A percentile compares a stretch with the other conserved stretches of the same genome.
Conservation (phyloP, 2,329 filamentous ascomycete species). For the Trichoderma brevicompactum region DNA sequence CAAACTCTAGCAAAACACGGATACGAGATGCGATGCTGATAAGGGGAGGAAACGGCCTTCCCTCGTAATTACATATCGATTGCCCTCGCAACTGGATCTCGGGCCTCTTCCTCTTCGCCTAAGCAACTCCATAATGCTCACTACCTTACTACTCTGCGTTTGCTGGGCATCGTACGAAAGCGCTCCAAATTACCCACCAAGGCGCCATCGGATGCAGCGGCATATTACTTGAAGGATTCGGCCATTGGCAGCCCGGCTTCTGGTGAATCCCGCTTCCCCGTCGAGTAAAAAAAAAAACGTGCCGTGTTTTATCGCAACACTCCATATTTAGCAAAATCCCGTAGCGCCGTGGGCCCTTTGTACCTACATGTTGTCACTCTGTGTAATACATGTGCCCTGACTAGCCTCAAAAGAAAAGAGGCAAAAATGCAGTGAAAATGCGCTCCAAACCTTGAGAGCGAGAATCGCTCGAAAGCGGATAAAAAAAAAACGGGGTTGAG, state of each 20-base stretch:
- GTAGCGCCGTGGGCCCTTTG: no score
- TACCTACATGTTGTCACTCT: no score
- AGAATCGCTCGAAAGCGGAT: background rate
- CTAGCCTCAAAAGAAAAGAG: background rate
- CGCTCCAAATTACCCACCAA: background rate
- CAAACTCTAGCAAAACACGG: background rate
- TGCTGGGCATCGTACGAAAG: no score
- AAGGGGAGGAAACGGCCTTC: background rate
- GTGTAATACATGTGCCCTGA: background rate
- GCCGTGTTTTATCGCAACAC: background rate
- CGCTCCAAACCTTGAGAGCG: background rate
- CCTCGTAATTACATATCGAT: no score
- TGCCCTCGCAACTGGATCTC: no score
- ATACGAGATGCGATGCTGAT: background rate
- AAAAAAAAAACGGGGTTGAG: conserved; percentile 1
- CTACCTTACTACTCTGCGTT: no score
- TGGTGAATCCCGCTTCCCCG: conserved; percentile 1
- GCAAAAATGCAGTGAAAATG: no score
- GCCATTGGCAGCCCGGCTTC: background rate
- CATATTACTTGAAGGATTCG: background rate
- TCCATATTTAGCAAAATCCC: background rate
- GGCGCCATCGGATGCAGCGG: conserved; percentile 6
- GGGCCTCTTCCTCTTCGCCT: no score
- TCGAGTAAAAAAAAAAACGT: background rate
- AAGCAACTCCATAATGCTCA: no score